phyloP scores from a whole-genome alignment of 2,329 filamentous ascomycete species.

The Colletotrichum costaricense region DNA sequence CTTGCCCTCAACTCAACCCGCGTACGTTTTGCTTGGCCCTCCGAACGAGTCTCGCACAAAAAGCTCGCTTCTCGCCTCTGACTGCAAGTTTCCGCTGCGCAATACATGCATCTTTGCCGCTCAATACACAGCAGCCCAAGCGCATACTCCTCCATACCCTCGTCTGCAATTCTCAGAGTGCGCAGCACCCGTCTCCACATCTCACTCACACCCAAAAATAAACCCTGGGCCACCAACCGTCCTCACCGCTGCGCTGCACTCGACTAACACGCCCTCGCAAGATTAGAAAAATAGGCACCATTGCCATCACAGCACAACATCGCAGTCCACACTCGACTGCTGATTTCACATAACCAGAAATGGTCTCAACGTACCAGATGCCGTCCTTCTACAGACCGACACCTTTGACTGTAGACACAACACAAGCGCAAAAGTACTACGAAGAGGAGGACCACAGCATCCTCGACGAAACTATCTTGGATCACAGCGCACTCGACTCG shows the following conservation, averaged over 20 bases:
- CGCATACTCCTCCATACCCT: slow-evolving; percentile 1
- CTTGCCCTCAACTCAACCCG: neutral
- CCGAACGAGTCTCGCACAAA: slow-evolving; percentile 1
- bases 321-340: slow-evolving; percentile 39
- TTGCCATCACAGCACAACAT: slow-evolving; percentile 18
- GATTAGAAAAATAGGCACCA: slow-evolving; percentile 28
- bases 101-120: slow-evolving; percentile 5
- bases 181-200: slow-evolving; percentile 25
- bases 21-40: neutral
- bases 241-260: slow-evolving; percentile 32
- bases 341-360: slow-evolving; percentile 41
- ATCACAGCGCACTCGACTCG: slow-evolving; percentile 69
- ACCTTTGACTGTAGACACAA: slow-evolving; percentile 65
- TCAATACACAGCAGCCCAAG: slow-evolving; percentile 1
- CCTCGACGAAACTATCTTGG: slow-evolving; percentile 71
- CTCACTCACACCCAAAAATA: slow-evolving; percentile 35
- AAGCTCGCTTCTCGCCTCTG: slow-evolving; percentile 8
- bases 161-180: slow-evolving; percentile 24
- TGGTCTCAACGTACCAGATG: slow-evolving; percentile 65
- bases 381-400: slow-evolving; percentile 62
- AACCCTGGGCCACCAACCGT: slow-evolving; percentile 27
- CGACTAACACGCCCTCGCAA: slow-evolving; percentile 32
- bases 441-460: slow-evolving; percentile 71
- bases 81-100: neutral
- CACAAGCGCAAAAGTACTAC: slow-evolving; percentile 66